Base-by-base conservation (phyloP, 2,329 filamentous ascomycete species). In the Pyrenophora graminea region DNA sequence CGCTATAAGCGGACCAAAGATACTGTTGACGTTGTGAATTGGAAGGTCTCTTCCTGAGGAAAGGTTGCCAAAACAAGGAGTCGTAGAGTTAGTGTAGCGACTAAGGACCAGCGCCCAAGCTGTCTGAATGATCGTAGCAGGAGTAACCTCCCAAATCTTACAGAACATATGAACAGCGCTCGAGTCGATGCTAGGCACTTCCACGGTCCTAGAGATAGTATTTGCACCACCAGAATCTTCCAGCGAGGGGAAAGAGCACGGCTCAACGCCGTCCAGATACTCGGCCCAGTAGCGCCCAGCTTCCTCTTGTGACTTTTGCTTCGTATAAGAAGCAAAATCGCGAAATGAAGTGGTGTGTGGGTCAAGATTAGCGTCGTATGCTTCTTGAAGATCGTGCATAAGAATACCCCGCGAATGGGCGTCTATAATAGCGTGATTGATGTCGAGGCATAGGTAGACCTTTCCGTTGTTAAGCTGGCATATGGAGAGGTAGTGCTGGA, bases 51-150 rank as follows among this genome's bases (percentile, higher is more conserved):
- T 5, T 3, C 25, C 25, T 6, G 25, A 30, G 9, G 25, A 8
- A 3, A 30, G 25, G 25, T 30, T 8, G 3, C 25, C 25, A 30
- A 30, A 30, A 8, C 6, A 7, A 3, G 9, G 3, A 10, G 6
- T 7, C 8, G 6, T 10, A 8, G 6, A 8, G 6, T 10, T 10
- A 6, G 25, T 7, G 25, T 7, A 30, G 5, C 25, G 3, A 3
- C 9, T 3, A 6, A 30, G 8, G 5, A 63, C 30, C 12, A 63
- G n/a, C 1, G 52, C 58, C 60, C 60, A 63, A 1, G 58, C 62
- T n/a, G 53, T 44, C 8, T 48, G 40, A 2, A 55, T 30, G 7
- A 64, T 38, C 1, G 49, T 60, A 2, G 51, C 59, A 8, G n/a
- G 13, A 1, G 45, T 45, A 12, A 39, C 18, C 15, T 27, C 21